These are phyloP conservation scores for Trichosanthes truncata DNA, from an alignment of 306 rosid genomes.

Conservation along the genomic window DNA sequence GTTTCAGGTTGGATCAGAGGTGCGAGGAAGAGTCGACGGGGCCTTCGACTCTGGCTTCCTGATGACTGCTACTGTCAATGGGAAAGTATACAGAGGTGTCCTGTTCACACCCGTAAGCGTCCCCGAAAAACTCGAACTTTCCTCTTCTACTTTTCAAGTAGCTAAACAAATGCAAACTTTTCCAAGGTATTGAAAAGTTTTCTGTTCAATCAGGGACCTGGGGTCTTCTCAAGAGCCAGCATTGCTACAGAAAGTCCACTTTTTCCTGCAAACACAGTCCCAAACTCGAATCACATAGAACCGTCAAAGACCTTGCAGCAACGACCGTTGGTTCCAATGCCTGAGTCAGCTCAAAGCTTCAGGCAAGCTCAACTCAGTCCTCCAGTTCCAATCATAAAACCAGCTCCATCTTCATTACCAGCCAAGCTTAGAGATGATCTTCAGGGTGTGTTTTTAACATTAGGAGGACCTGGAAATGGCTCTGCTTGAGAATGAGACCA, in stretches of 20 bases:
- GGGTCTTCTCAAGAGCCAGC: conserved; percentile 25
- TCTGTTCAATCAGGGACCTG: conserved; percentile 37
- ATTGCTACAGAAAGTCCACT: conserved; percentile 27
- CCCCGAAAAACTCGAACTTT: not conserved
- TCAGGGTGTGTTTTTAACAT: conserved; percentile 67
- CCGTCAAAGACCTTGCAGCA: conserved; percentile 22
- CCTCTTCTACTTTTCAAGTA: not conserved
- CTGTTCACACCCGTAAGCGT: conserved; percentile 76
- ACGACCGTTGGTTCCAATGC: conserved; percentile 20
- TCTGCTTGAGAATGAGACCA: conserved; percentile 10
- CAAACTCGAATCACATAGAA: conserved; percentile 26
- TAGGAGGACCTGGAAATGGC: conserved; percentile 73
- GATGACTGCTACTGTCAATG: conserved; percentile 74
- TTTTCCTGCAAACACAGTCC: conserved; percentile 21
- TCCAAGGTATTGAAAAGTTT: not conserved
- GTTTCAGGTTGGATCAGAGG: conserved; percentile 77
- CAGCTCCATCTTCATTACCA: conserved; percentile 22
- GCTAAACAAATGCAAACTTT: not conserved
- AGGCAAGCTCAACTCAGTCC: conserved; percentile 25
- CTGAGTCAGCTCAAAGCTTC: conserved; percentile 24
- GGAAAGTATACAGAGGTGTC: conserved; percentile 66
- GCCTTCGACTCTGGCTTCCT: conserved; percentile 79
- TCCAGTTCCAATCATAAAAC: conserved; percentile 29
- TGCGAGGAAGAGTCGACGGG: conserved; percentile 76
- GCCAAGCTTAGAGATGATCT: conserved; percentile 58